Evolutionary conservation across 2,329 filamentous ascomycete genomes (phyloP), one percentile per base, ranked within the genome.

Genomic region (Blumeriella jaapii): DNA sequence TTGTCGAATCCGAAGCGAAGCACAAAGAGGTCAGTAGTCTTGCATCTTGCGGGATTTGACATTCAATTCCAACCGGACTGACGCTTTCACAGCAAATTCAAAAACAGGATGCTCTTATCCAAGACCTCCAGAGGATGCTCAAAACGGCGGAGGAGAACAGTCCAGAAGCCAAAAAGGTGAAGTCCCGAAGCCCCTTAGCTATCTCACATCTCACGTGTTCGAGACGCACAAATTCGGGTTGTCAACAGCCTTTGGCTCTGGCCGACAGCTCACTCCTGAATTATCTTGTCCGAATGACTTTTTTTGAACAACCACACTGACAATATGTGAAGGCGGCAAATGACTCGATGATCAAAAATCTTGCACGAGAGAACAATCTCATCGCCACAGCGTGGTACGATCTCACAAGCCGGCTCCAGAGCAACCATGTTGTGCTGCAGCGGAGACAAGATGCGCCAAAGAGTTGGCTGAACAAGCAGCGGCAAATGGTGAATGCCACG

Each of bases 311-410:
- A 8, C 15, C 8, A 17, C 35, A 36, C 35, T 42, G 26, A 38
- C 22, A 15, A 32, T 6, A 28, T 35, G 29, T 36, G 39, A 47
- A 56, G 50, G 46, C 53, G 42, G 44, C 46, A 38, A 39, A 49
- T 45, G 37, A 54, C 50, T 24, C 37, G 19, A 49, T 55, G 49
- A 46, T 55, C 33, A 56, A 70, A 46, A 82, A 78, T 48, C 69
- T 93, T 40, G 71, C 81, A 55, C 73, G 80, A 48, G 84, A 93
- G 58, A 85, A 84, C 56, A 69, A 70, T 24, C 68, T 91, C 54
- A 84, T 93, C 50, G 67, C 78, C 16, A 81, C 77, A n/a, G 84
- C 84, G 2, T 93, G 82, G 82, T 87, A 87, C 60, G 82, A 89
- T 57, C 70, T 91, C 51, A 77, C 78, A 16, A 78, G 69, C 54